Conservation (phyloP, 768 basidiomycete genomes). For the Calocera cornea region DNA sequence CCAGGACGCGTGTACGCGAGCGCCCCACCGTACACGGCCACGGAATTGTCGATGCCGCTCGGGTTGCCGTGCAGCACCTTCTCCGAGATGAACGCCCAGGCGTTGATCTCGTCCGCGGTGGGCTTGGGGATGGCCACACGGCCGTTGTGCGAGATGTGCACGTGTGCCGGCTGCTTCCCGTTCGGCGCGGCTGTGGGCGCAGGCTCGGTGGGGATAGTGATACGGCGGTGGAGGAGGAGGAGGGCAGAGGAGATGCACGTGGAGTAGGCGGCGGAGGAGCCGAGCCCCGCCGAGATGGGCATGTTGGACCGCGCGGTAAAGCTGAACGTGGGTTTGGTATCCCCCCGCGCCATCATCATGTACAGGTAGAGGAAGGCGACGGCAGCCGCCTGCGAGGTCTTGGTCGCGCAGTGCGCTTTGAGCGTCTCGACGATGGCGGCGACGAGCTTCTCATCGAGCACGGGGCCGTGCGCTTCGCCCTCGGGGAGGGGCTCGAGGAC, state of each 20-base stretch:
- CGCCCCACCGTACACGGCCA: conserved; percentile 84
- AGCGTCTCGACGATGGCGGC: conserved; percentile 45
- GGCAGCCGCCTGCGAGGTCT: conserved; percentile 31
- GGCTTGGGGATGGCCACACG: conserved; percentile 47
- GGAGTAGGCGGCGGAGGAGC: conserved; percentile 93
- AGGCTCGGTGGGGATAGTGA: conserved; percentile 43
- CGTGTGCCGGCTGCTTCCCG: conserved; percentile 35
- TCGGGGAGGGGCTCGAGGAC: conserved; percentile 41
- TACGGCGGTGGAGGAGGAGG: conserved; percentile 59
- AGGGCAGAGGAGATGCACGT: conserved; percentile 70
- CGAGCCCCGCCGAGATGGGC: conserved; percentile 89
- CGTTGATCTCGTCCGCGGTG: conserved; percentile 70
- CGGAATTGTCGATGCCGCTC: conserved; percentile 93
- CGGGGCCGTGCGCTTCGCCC: conserved; percentile 44
- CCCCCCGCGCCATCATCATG: conserved; percentile 53
- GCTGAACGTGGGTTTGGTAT: conserved; percentile 56
- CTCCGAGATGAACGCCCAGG: conserved; percentile 88
- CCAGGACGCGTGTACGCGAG: conserved; percentile 75
- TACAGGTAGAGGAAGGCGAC: conserved; percentile 88
- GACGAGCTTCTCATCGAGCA: conserved; percentile 59
- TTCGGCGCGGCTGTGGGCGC: conserved; percentile 25
- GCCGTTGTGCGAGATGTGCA: conserved; percentile 51
- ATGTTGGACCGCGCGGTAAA: conserved; percentile 76
- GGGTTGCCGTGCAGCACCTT: conserved; percentile 96
- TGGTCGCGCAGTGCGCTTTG: conserved; percentile 26